Evolutionary conservation across 2,329 filamentous ascomycete species (phyloP).

Genomic region (Aspergillus sp.): DNA sequence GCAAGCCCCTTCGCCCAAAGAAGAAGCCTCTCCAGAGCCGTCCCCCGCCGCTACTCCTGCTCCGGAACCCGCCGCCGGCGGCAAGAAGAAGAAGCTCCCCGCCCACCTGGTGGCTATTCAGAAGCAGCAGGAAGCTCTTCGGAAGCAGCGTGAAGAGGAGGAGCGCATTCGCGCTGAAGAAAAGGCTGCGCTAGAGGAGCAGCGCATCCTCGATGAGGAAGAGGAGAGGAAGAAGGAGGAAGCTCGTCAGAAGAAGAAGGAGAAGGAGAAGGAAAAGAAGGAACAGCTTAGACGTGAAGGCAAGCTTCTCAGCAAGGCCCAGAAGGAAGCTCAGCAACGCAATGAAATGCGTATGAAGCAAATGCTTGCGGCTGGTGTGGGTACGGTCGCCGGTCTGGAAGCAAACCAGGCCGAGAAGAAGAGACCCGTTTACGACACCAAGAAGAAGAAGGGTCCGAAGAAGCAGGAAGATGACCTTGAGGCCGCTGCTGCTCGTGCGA

Average conservation of each 20-base stretch:
- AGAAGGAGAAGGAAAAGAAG: slow-evolving; percentile 46
- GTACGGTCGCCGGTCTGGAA: slow-evolving; percentile 39
- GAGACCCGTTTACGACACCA: slow-evolving; percentile 66
- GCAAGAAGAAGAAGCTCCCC: slow-evolving; percentile 86
- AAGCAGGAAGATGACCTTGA: slow-evolving; percentile 52
- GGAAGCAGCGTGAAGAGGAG: slow-evolving; percentile 41
- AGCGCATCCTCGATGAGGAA: slow-evolving; percentile 32
- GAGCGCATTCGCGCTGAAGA: slow-evolving; percentile 36
- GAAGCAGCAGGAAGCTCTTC: slow-evolving; percentile 43
- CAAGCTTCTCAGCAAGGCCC: slow-evolving; percentile 44
- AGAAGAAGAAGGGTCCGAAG: slow-evolving; percentile 67
- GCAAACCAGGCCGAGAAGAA: slow-evolving; percentile 59
- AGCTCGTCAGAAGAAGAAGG: slow-evolving; percentile 41
- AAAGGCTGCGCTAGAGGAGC: slow-evolving; percentile 35
- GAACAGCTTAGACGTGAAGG: slow-evolving; percentile 44
- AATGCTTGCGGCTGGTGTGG: slow-evolving; percentile 42
- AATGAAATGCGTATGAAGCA: slow-evolving; percentile 45
- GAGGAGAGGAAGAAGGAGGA: slow-evolving; percentile 43
- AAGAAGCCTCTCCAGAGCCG: not conserved
- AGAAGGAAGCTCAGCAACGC: slow-evolving; percentile 41
- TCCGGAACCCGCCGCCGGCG: slow-evolving; percentile 31
- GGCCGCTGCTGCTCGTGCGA: slow-evolving; percentile 42
- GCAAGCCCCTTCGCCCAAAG: not conserved
- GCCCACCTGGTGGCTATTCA: slow-evolving; percentile 45
- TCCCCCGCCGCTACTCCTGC: slow-evolving; percentile 31